Evolutionary conservation across 192 early-diverging fungal genomes (phyloP), one percentile per base, ranked within the genome.

Genomic region (Linnemannia elongata): DNA sequence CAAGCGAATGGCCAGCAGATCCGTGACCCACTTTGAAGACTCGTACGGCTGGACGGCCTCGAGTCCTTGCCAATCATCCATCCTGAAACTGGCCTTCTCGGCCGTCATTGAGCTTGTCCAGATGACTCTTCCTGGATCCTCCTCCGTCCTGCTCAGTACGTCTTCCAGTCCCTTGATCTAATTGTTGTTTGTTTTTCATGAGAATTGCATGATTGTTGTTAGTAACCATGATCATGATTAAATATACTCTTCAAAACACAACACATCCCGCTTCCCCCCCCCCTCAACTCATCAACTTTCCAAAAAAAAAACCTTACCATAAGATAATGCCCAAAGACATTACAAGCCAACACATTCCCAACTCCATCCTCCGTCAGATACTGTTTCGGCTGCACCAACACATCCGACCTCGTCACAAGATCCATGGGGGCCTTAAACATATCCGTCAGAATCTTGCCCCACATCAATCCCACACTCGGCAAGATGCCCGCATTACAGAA

Each of bases 401-500:
- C 80, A 72, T 91, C 89, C 15, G 91, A 84, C 9, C 89, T 75
- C 41, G 82, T 83, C 49, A 91, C 47, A 7, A 93, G 71, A 27
- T 74, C 76, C 47, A 84, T 69, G 1, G 89, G 88, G 24, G 79
- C 72, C 12, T 39, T 79, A 5, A 93, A 78, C 1, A 89, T n/a
- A 24, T 88, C 75, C 22, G 60, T 39, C 8, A 82, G 6, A 6
- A 87, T n/a, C 33, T 84, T 73, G 18, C 73, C 69, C 90, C 90
- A 93, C 63, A 85, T 77, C 2, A 93, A 15, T 36, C 91, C 89
- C 4, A 27, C 30, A 8, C 88, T 72, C 5, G 81, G 82, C 39
- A 93, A 72, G 33, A 93, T 77, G 6, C 92, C 92, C 18, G 92
- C 92, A 72, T 93, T 93, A 47, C 92, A 93, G 75, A 91, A 93